Conservation (phyloP, 164 flowering plant species). For the Kingdonia uniflora region DNA sequence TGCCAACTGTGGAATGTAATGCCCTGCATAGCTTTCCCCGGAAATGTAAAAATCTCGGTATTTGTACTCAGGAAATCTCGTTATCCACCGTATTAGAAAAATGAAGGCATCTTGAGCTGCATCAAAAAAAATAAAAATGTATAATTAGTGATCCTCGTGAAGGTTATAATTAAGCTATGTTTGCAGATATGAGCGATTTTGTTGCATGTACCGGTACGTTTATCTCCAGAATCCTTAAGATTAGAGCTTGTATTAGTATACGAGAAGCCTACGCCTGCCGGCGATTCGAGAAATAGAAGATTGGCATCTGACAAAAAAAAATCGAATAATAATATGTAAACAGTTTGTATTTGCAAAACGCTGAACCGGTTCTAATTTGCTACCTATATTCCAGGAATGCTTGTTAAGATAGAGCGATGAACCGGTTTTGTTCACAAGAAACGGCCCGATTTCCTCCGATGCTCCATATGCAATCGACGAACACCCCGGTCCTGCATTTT, state of each 20-base stretch:
- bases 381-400: conserved; percentile 83
- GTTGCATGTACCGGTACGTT: conserved; percentile 46
- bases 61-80: conserved; percentile 71
- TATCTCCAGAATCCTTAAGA: conserved; percentile 58
- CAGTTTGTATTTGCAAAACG: not conserved
- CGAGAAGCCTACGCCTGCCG: conserved; percentile 91
- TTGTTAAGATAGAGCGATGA: conserved; percentile 61
- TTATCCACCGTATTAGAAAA: conserved; percentile 64
- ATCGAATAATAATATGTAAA: not conserved
- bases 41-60: conserved; percentile 71
- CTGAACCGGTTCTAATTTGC: not conserved
- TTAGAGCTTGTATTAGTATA: conserved; percentile 69
- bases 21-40: conserved; percentile 97
- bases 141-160: not conserved
- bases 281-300: conserved; percentile 82
- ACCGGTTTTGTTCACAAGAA: conserved; percentile 51
- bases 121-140: not conserved
- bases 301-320: conserved; percentile 48
- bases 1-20: conserved; percentile 86
- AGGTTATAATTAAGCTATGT: no score
- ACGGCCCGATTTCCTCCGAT: conserved; percentile 92
- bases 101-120: conserved; percentile 68
- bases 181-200: no score
- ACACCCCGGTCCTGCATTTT: conserved; percentile 84
- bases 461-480: conserved; percentile 93